Percentiles rank a stretch among this genome's conserved stretches.
phyloP scores from a whole-genome alignment of 1,284 basidiomycete species.

The Austroboletus niveus region DNA sequence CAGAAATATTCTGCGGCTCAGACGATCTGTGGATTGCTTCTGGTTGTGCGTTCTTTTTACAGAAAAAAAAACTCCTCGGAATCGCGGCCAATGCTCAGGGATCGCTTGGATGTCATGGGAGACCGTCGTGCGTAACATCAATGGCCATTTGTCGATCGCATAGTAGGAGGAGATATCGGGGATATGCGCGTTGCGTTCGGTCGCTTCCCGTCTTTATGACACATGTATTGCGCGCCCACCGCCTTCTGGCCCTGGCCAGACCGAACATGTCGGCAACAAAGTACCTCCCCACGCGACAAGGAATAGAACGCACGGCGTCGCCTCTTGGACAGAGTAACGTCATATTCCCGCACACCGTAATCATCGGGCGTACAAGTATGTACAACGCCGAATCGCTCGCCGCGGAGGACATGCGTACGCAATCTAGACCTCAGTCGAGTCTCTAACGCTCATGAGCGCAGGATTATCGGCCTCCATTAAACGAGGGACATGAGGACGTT shows the following conservation, averaged over 20 bases:
- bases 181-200: too few species aligned
- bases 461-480: neutral
- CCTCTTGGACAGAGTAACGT: too few species aligned
- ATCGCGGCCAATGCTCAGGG: slow-evolving; percentile 79
- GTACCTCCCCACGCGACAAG: too few species aligned
- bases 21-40: too few species aligned
- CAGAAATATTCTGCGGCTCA: neutral
- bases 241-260: too few species aligned
- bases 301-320: too few species aligned
- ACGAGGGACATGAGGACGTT: too few species aligned
- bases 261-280: too few species aligned
- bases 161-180: too few species aligned
- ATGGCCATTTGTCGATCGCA: neutral
- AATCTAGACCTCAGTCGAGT: slow-evolving; percentile 1
- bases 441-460: neutral
- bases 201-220: too few species aligned
- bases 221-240: neutral
- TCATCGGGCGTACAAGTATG: neutral
- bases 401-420: slow-evolving; percentile 73
- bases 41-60: too few species aligned
- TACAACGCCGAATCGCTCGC: slow-evolving; percentile 39
- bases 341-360: neutral
- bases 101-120: slow-evolving; percentile 71
- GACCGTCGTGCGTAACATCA: slow-evolving; percentile 35
- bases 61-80: slow-evolving; percentile 69